Conservation (phyloP, 2,329 filamentous ascomycete genomes). For the Daldinia sp. region DNA sequence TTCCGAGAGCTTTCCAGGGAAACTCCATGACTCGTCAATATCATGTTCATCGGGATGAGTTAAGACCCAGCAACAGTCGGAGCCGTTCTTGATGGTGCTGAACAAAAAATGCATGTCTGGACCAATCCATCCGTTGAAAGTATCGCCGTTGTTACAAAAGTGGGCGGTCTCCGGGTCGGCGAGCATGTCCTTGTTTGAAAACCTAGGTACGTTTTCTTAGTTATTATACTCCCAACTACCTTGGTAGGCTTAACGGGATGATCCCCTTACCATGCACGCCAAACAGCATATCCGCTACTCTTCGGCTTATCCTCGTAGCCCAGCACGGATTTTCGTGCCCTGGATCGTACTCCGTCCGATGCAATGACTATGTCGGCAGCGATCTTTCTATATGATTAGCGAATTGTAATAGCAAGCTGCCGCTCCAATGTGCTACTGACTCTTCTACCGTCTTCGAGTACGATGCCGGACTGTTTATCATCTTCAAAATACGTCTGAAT, state of each 20-base stretch:
- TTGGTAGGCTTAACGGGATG: background rate
- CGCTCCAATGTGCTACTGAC: constrained; percentile 43
- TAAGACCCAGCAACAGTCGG: constrained; percentile 69
- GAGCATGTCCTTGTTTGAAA: constrained; percentile 64
- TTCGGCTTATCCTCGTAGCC: constrained; percentile 65
- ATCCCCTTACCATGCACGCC: constrained; percentile 62
- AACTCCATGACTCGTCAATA: constrained; percentile 67
- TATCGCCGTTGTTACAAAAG: constrained; percentile 68
- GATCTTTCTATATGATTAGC: constrained; percentile 48
- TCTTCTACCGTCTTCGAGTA: constrained; percentile 61
- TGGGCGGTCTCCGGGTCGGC: constrained; percentile 64
- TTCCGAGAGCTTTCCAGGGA: constrained; percentile 64
- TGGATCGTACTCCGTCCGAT: constrained; percentile 67
- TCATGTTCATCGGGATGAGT: constrained; percentile 67
- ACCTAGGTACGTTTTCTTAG: constrained; percentile 50
- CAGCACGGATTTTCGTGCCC: constrained; percentile 63
- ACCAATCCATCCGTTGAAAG: constrained; percentile 70
- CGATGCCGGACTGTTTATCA: constrained; percentile 62
- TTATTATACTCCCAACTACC: background rate
- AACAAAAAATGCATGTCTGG: constrained; percentile 69
- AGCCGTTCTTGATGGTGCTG: constrained; percentile 66
- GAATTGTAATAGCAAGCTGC: background rate
- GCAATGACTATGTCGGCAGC: constrained; percentile 65
- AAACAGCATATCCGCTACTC: constrained; percentile 65
- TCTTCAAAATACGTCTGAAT: constrained; percentile 68